These are phyloP conservation scores for Chlorella sorokiniana DNA, from an alignment of 139 green algal species.

Conservation along the genomic window DNA sequence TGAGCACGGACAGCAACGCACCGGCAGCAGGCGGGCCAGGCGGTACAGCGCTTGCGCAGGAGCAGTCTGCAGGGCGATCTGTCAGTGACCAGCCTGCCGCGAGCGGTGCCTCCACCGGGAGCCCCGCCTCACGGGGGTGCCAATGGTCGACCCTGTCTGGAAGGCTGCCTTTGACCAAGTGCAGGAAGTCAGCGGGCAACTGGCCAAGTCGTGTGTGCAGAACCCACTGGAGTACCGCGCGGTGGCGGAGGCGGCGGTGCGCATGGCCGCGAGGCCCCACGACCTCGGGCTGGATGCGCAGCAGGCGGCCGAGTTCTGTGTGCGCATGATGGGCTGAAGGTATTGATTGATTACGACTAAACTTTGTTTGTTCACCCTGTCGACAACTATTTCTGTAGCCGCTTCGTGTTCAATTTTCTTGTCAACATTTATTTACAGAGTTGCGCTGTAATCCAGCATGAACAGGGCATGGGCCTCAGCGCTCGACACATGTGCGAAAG, in stretches of 20 bases:
- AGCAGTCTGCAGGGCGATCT: not conserved
- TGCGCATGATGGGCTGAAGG: slow-evolving; percentile 52
- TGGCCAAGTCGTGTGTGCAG: slow-evolving; percentile 59
- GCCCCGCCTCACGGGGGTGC: not conserved
- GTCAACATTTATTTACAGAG: too few species aligned
- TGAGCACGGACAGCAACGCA: not conserved
- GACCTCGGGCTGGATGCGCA: slow-evolving; percentile 60
- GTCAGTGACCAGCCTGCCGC: not conserved
- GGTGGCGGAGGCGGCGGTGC: slow-evolving; percentile 55
- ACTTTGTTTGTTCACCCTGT: too few species aligned
- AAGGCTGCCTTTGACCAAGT: slow-evolving; percentile 36
- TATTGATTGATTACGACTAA: not conserved
- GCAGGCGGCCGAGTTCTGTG: slow-evolving; percentile 59
- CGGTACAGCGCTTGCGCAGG: not conserved
- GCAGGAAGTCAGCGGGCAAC: slow-evolving; percentile 46
- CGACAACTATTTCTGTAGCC: too few species aligned
- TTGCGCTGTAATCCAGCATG: too few species aligned
- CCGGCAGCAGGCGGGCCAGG: not conserved
- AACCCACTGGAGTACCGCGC: slow-evolving; percentile 67
- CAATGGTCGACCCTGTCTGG: slow-evolving; percentile 51
- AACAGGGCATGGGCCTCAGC: too few species aligned
- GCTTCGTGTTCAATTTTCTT: too few species aligned
- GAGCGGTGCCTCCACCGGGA: not conserved
- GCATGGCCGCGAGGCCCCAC: slow-evolving; percentile 58
- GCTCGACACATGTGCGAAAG: not conserved